Base-by-base conservation (phyloP, 1,139 yeast species). In the Sugiyamaella xylanicola region DNA sequence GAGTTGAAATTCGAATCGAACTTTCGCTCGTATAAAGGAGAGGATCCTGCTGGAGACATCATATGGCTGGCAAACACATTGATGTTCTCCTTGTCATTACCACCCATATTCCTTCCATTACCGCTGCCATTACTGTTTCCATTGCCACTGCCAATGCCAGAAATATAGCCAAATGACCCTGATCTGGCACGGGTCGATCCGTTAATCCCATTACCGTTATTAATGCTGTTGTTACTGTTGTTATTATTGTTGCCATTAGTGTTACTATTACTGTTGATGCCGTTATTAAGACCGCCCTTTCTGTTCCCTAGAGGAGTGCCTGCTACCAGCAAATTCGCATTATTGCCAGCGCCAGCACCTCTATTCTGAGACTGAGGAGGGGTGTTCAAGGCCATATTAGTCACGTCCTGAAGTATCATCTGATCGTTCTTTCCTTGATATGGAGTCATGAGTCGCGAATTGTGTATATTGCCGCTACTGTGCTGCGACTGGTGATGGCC, bases 251-350 rank as follows among this genome's bases (percentile, higher is more conserved):
- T n/a, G 54, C 22, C 22, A n/a, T 48, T 45, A 8, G 21, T 35
- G 11, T 43, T 37, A 7, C 20, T 25, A 42, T 22, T 36, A 21
- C 22, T 51, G 21, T n/a, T 40, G 25, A 15, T 35, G 13, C 22
- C 29, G 20, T 35, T 39, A 41, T 37, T 36, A 42, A 48, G 20
- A 36, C 48, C n/a, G 42, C 47, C 22, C 53, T 44, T 21, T 55
- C 52, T 4, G 45, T 54, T 13, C 52, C 55, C 55, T 55, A 27
- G 20, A 71, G 73, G 60, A 54, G 72, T 61, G 43, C 32, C 48
- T 13, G 44, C 47, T 9, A 37, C 4, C 39, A 32, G 41, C 15
- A 40, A 29, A 19, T 42, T 21, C 13, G 51, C 19, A n/a, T 15
- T 16, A 15, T 5, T 22, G 16, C 9, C 37, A 17, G 22, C 9